Base-by-base conservation (phyloP, 2,329 filamentous ascomycete genomes). In the Hysterium pulicare region DNA sequence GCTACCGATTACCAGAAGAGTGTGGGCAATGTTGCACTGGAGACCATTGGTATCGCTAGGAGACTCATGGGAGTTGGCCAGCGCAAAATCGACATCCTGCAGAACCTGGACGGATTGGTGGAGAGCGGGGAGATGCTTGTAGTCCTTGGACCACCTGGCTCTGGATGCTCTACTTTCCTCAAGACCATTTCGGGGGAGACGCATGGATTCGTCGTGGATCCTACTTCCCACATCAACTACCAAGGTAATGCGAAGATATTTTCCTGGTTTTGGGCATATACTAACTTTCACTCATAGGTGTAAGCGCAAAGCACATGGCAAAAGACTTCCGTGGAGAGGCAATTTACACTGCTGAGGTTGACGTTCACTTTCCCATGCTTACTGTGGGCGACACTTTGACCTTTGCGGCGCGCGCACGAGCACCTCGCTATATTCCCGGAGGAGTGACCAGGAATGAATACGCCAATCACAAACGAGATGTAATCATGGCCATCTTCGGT, bases 161-260 rank as follows among this genome's bases (percentile, higher is more conserved):
- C 72, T 46, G 86, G 86, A 41, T 95, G 89, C 65, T 88, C 86
- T 13, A 94, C 89, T 2, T 83, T 94, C 49, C 73, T 95, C 44
- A 94, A 94, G 72, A 87, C 87, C 0, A 80, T 94, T 52, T 81
- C 87, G 3, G 88, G 89, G 46, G 87, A 94, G 67, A 87, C 85
- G 17, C 84, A 90, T 53, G 89, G 89, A 39, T 83, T 94, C 54
- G 81, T 78, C 53, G 74, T 93, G 11, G 85, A 88, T 36, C 70
- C 84, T 3, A 70, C 73, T 9, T 83, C 86, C 0, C 81, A 87
- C 48, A 81, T 95, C 60, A 91, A 94, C 69, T 95, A 94, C 59
- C 85, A 93, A 64, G 85, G 82, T 75, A 64, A 40, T 21, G 19
- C 5, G n/a, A 13, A 34, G 11, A 10, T 11, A 2, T 13, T 3